These are phyloP conservation scores for Stylonectria norvegica DNA, from an alignment of 2,329 filamentous ascomycete genomes.

Conservation along the genomic window DNA sequence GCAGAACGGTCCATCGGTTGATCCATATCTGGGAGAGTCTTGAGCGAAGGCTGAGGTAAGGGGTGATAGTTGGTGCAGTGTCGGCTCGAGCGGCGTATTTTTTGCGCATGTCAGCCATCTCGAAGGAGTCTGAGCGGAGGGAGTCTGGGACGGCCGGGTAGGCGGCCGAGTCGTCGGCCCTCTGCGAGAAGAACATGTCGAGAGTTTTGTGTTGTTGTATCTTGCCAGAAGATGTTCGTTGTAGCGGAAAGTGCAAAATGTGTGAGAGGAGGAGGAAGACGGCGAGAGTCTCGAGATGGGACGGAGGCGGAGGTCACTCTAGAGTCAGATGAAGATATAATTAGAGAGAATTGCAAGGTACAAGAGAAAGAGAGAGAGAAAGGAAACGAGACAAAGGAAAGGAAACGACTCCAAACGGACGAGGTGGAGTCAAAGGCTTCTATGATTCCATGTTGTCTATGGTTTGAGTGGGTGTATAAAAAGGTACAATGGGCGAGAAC, in stretches of 20 bases:
- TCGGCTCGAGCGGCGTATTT: conserved; percentile 39
- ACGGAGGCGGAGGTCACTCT: conserved; percentile 10
- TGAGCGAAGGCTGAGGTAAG: conserved; percentile 86
- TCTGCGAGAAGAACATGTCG: conserved; percentile 38
- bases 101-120: conserved; percentile 32
- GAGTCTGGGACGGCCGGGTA: conserved; percentile 39
- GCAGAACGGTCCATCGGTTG: conserved; percentile 92
- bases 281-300: conserved; percentile 5
- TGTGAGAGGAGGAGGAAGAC: conserved; percentile 8
- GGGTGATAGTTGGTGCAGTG: conserved; percentile 71
- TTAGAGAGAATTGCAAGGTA: conserved; percentile 10
- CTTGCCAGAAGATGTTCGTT: conserved; percentile 11
- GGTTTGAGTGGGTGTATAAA: conserved; percentile 16
- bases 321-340: conserved; percentile 13
- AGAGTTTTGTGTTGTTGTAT: conserved; percentile 29
- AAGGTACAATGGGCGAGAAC: conserved; percentile 9
- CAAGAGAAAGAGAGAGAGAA: conserved; percentile 5
- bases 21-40: conserved; percentile 95
- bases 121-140: conserved; percentile 36
- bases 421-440: conserved; percentile 16
- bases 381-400: conserved; percentile 11
- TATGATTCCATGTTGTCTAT: conserved; percentile 25
- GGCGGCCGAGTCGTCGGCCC: conserved; percentile 26
- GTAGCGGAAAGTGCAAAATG: conserved; percentile 5
- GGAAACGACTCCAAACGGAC: conserved; percentile 1